phyloP scores from a whole-genome alignment of 2,329 filamentous ascomycete genomes.

The Beauveria brongniartii region DNA sequence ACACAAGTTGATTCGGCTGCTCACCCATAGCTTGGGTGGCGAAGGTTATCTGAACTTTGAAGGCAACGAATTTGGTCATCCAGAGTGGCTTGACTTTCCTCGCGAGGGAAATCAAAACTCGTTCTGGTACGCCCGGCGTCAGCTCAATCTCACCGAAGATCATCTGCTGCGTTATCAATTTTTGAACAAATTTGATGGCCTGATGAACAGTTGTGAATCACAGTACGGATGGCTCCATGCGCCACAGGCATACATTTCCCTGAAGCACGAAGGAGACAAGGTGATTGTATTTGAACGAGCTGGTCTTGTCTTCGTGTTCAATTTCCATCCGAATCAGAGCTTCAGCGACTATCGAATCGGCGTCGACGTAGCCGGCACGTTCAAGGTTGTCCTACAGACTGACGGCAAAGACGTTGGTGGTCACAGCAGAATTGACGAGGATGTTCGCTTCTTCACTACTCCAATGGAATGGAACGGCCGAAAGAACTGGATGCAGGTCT shows the following conservation, averaged over 20 bases:
- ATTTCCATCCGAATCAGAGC: constrained; percentile 80
- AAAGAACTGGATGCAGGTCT: constrained; percentile 87
- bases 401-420: constrained; percentile 75
- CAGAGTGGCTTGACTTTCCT: constrained; percentile 98
- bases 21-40: constrained; percentile 85
- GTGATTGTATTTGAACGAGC: constrained; percentile 92
- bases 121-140: constrained; percentile 88
- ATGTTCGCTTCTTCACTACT: constrained; percentile 87
- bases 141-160: constrained; percentile 89
- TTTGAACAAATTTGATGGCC: constrained; percentile 86
- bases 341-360: constrained; percentile 91
- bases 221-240: constrained; percentile 88
- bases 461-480: constrained; percentile 83
- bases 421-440: constrained; percentile 65
- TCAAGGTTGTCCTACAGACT: constrained; percentile 75
- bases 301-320: constrained; percentile 88
- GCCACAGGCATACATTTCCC: constrained; percentile 79
- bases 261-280: constrained; percentile 93
- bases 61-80: constrained; percentile 97
- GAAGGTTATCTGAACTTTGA: constrained; percentile 98
- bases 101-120: constrained; percentile 87
- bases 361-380: constrained; percentile 75
- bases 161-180: constrained; percentile 76
- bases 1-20: constrained; percentile 94
- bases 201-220: constrained; percentile 81